Percentiles rank a stretch among this genome's conserved stretches.
These are phyloP conservation scores for Lathyrus aphaca DNA, from an alignment of 306 rosid species.

Conservation along the genomic window DNA sequence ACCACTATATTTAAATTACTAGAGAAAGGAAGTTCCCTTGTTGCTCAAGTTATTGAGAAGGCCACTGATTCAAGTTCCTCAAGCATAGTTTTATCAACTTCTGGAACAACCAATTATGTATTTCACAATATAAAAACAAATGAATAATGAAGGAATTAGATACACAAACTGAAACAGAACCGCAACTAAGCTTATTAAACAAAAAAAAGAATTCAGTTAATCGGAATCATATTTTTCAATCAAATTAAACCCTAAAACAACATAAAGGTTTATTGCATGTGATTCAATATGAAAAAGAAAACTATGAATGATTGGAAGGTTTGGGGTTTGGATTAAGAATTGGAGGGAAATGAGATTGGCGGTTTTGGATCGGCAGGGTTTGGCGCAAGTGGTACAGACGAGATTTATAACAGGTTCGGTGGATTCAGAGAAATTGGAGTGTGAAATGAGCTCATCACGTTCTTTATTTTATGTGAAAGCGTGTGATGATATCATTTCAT, in stretches of 20 bases:
- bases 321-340: neutral
- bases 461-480: no score
- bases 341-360: conserved; percentile 37
- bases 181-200: neutral
- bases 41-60: conserved; percentile 74
- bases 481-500: no score
- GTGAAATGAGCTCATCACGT: conserved; percentile 89
- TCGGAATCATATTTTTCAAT: neutral
- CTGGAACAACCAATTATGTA: conserved; percentile 89
- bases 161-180: conserved; percentile 3
- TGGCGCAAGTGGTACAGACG: conserved; percentile 77
- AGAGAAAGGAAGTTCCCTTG: conserved; percentile 82
- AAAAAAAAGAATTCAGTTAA: conserved; percentile 11
- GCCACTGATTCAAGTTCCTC: conserved; percentile 96
- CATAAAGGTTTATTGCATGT: neutral
- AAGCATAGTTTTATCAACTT: conserved; percentile 80
- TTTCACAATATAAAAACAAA: conserved; percentile 34
- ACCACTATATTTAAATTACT: no score
- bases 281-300: neutral
- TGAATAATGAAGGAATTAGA: conserved; percentile 1
- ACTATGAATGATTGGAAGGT: neutral
- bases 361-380: conserved; percentile 99
- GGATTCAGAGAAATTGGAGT: conserved; percentile 93
- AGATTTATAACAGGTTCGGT: conserved; percentile 93
- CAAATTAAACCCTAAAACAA: conserved; percentile 18